Percentiles rank a stretch among this genome's conserved stretches.
Evolutionary conservation across 2,329 filamentous ascomycete species (phyloP).

Genomic region (Aspergillus pseudoviridinutans): DNA sequence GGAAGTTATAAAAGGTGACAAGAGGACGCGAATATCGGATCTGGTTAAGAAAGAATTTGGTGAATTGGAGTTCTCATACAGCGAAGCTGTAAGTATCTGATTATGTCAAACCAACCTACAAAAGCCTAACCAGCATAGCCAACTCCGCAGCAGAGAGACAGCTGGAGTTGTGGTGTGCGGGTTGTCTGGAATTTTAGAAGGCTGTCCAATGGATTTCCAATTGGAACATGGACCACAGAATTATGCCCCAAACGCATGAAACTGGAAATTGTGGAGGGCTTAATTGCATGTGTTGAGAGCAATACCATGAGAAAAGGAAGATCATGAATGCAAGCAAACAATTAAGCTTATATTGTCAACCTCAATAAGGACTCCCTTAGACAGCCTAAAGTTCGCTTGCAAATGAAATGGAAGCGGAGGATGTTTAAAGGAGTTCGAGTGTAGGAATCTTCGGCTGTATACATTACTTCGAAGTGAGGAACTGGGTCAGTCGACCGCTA

Average conservation of each 20-base stretch:
- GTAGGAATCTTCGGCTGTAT: no score
- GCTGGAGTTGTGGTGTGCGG: conserved; percentile 19
- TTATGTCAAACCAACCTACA: conserved; percentile 1
- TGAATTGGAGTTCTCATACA: conserved; percentile 20
- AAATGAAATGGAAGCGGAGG: no score
- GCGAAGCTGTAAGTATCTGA: conserved; percentile 17
- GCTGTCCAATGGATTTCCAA: conserved; percentile 15
- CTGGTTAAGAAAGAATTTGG: conserved; percentile 20
- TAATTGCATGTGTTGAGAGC: conserved; percentile 15
- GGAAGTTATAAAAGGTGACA: conserved; percentile 10
- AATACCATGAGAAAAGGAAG: not conserved
- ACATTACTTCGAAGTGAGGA: no score
- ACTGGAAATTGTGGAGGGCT: conserved; percentile 16
- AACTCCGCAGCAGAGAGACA: conserved; percentile 17
- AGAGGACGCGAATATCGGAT: conserved; percentile 13
- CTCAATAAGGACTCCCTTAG: no score
- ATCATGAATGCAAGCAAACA: no score
- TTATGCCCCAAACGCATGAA: conserved; percentile 17
- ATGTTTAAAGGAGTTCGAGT: no score
- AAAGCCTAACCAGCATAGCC: conserved; percentile 4
- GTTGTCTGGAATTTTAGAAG: conserved; percentile 18
- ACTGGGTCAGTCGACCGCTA: no score
- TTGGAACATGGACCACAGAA: conserved; percentile 12
- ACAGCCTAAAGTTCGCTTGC: no score
- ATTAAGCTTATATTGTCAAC: no score